Base-by-base conservation (phyloP, 768 basidiomycete species). In the Boletus tylopilopsis region DNA sequence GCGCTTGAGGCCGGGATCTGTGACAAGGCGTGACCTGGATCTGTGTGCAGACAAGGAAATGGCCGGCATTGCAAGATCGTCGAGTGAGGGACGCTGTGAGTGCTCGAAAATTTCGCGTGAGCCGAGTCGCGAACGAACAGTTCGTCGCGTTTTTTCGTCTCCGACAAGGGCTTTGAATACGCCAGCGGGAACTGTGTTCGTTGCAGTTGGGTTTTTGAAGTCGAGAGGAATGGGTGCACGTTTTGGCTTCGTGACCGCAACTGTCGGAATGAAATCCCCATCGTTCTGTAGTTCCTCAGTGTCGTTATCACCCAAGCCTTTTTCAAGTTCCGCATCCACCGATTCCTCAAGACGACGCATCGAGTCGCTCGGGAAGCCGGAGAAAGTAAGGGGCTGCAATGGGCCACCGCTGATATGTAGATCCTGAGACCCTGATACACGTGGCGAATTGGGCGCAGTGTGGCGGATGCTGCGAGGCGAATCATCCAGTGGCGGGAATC, bases 161-260 rank as follows among this genome's bases (percentile, higher is more conserved):
- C 61, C 62, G 23, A 77, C 82, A 42, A 90, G 73, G 11, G 87
- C 86, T 70, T 91, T 91, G 78, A 93, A 93, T 48, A 92, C 61
- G 2, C 88, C 88, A 29, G 90, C 90, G 18, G 90, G 90, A 9
- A 91, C 84, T 6, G 87, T 92, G 58, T 88, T 90, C 29, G 73
- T 81, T 15, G 77, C 77, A 12, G 75, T 66, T 16, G 81, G 76
- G 50, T 81, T 81, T 60, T 74, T 81, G 72, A 90, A 93, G 64
- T 91, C 88, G n/a, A 80, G 63, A 15, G 87, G 88, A 49, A 90
- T 83, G 10, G 87, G 90, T 6, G 87, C 80, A 37, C 86, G 84
- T 63, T 81, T 86, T 30, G 74, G 59, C 55, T 73, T 76, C 12
- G 66, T 18, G 21, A 52, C 45, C 15, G 56, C 43, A 21, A 55